phyloP scores from a whole-genome alignment of 225 moss, liverwort and hornwort species.

The Marchantia polymorpha region DNA sequence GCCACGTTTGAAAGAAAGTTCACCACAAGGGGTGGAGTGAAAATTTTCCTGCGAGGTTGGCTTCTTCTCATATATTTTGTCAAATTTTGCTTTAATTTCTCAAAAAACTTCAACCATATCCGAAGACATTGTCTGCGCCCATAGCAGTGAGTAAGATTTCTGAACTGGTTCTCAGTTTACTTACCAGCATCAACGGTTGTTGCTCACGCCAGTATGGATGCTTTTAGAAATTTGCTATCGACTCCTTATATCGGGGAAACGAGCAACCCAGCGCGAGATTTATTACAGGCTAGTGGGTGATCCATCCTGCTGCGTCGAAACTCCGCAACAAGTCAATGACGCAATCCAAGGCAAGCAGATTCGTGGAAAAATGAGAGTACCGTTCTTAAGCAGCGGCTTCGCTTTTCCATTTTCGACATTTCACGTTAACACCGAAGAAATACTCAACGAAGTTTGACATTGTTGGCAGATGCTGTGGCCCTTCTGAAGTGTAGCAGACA shows the following conservation, averaged over 20 bases:
- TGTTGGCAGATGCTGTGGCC: slow-evolving; percentile 69
- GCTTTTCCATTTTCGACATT: not conserved
- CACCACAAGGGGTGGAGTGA: slow-evolving; percentile 45
- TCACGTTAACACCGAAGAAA: not conserved
- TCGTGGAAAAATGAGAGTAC: not conserved
- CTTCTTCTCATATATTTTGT: not conserved
- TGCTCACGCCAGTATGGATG: slow-evolving; percentile 69
- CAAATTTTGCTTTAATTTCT: not conserved
- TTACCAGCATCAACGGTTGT: not conserved
- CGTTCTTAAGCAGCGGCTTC: not conserved
- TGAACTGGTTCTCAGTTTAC: not conserved
- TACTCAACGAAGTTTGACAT: not conserved
- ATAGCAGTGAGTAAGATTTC: not conserved
- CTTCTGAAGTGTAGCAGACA: slow-evolving; percentile 73
- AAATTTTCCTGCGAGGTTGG: slow-evolving; percentile 64
- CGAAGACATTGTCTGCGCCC: not conserved
- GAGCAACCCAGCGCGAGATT: slow-evolving; percentile 74
- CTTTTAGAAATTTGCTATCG: slow-evolving; percentile 79
- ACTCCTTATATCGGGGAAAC: slow-evolving; percentile 70
- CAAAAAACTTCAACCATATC: not conserved
- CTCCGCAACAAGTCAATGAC: slow-evolving; percentile 65
- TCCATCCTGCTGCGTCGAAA: slow-evolving; percentile 37
- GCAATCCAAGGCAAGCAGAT: slow-evolving; percentile 67
- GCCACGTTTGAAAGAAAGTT: slow-evolving; percentile 54
- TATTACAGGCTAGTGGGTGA: slow-evolving; percentile 67